Base-by-base conservation (phyloP, 2,329 filamentous ascomycete species). In the Aspergillus arachidicola region DNA sequence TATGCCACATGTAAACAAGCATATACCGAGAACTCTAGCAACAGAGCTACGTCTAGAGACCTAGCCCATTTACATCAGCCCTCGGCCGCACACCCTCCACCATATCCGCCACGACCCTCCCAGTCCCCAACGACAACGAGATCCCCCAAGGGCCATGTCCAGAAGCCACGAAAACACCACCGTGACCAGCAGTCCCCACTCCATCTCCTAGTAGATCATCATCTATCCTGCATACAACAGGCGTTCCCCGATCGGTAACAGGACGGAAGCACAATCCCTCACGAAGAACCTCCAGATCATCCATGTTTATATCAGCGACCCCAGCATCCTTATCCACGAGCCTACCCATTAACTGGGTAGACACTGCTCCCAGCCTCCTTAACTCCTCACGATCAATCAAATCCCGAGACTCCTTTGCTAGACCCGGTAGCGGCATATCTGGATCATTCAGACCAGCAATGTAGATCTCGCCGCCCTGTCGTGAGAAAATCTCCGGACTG, bases 101-200 rank as follows among this genome's bases (percentile, higher is more conserved):
- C 83, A 93, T 82, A 78, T 93, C 90, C 12, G 89, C 84, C 79
- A 93, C 79, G 6, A 92, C 86, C 67, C 85, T 85, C 0, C 91
- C 91, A 0, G 90, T 93, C 1, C 90, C 91, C 34, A 92, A 77
- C 19, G 82, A 82, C 71, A 87, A 72, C 55, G 82, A 84, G 30
- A 90, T 90, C 0, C 91, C 91, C 91, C 91, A 94, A 0, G 91
- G 89, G 0, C 91, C 91, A 80, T 94, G 91, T 0, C 91, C 91
- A 4, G 88, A 83, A 1, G 89, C 87, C 43, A 93, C 75, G 72
- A 86, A 94, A 0, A 94, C 88, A 4, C 91, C 90, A 2, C 89
- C 65, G 67, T 75, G 28, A 4, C 57, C 38, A 26, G 12, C 30
- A 5, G 64, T 57, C 59, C 60, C 69, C 36, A 89, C 86, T 1